Base-by-base conservation (phyloP, 2,329 filamentous ascomycete species). In the Trichoderma sp. region DNA sequence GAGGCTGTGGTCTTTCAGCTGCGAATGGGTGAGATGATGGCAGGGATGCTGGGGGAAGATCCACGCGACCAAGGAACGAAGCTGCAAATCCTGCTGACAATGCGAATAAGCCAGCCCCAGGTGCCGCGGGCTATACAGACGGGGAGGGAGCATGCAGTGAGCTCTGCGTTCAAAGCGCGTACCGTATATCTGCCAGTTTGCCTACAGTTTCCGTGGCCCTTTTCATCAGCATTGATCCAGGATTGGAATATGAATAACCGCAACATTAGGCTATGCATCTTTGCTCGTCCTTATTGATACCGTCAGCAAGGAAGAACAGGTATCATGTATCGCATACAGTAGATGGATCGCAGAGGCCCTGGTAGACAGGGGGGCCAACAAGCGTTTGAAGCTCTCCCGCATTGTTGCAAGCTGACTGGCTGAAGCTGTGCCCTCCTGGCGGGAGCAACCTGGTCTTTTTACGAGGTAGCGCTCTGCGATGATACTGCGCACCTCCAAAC, bases 1-100 rank as follows among this genome's bases (percentile, higher is more conserved):
- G 19, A 59, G 44, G 41, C 17, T 9, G 50, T 54, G 59, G 21
- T 41, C 54, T 57, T 65, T 66, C 64, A 66, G 64, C 64, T 63
- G 59, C 39, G 45, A 30, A 26, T 57, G 52, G 47, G 60, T 54
- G 54, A 50, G 39, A 43, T 48, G 26, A 41, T 19, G 44, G 45
- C 64, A 66, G 60, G 64, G 64, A 44, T 63, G 19, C 21, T 57
- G 41, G 48, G 21, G 24, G 55, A 41, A 39, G 62, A 65, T 56
- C 63, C 48, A 47, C 50, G 57, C 63, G 17, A 50, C 41, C 28
- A 48, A 56, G 28, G 28, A 50, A 24, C 44, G 39, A 64, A 30
- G 30, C 28, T 64, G 61, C 30, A 45, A 64, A 64, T 51, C 52
- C 44, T 28, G 48, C 59, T 45, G 50, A 55, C 59, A 17, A 30